phyloP scores from a whole-genome alignment of 352 stramenopile genomes.

The Globisporangium alternatum region DNA sequence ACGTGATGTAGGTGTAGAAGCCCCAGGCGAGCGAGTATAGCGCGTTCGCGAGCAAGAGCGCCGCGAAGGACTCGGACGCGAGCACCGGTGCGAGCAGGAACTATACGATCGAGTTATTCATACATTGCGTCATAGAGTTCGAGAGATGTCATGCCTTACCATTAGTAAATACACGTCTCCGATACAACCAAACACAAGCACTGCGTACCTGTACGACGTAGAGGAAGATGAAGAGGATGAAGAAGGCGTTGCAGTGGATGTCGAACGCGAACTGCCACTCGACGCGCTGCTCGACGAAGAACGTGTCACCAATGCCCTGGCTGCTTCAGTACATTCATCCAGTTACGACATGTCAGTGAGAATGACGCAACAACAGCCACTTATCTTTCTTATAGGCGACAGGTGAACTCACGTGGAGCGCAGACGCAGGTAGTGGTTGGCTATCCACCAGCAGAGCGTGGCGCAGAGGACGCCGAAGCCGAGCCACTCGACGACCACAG shows the following conservation, averaged over 20 bases:
- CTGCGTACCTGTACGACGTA: constrained; percentile 87
- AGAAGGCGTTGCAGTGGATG: constrained; percentile 99
- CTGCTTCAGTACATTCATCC: constrained; percentile 20
- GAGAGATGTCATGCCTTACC: not conserved
- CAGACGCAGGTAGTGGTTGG: constrained; percentile 67
- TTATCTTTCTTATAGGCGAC: not conserved
- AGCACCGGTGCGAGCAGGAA: constrained; percentile 96
- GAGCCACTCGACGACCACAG: constrained; percentile 82
- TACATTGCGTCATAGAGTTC: not conserved
- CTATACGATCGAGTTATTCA: constrained; percentile 34
- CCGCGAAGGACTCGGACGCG: constrained; percentile 84
- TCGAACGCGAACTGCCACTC: constrained; percentile 99
- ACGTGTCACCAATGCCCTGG: constrained; percentile 67
- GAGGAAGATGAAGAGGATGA: constrained; percentile 95
- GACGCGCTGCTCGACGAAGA: constrained; percentile 95
- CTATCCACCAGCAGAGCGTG: constrained; percentile 72
- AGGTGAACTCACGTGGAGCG: constrained; percentile 40
- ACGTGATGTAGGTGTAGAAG: constrained; percentile 98
- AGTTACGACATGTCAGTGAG: not conserved
- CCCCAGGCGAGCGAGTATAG: constrained; percentile 93
- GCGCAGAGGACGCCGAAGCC: constrained; percentile 67
- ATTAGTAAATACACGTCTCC: not conserved
- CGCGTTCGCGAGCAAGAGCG: constrained; percentile 90
- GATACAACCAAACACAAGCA: not conserved
- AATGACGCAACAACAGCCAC: not conserved